These are phyloP conservation scores for Fusarium nematophilum DNA, from an alignment of 2,329 filamentous ascomycete genomes.

Conservation along the genomic window DNA sequence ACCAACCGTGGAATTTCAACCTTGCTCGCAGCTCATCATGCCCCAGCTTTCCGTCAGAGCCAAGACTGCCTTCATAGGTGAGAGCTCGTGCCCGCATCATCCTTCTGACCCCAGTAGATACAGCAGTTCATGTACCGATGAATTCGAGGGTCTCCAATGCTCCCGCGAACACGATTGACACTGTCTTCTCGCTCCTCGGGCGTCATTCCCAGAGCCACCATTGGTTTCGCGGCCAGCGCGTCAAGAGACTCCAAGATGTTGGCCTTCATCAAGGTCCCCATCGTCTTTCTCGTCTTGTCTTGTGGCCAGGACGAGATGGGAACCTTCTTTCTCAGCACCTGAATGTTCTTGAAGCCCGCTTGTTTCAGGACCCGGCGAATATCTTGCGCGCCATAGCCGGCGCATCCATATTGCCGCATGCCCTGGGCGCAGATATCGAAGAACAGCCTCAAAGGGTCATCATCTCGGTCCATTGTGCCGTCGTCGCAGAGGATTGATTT, in stretches of 20 bases:
- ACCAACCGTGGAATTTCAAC: no score
- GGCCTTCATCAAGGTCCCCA: conserved; percentile 58
- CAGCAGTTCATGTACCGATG: conserved; percentile 59
- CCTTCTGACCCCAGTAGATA: conserved; percentile 58
- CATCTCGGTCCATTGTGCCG: conserved; percentile 54
- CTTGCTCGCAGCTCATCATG: no score
- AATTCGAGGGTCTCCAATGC: conserved; percentile 48
- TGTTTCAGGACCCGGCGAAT: conserved; percentile 51
- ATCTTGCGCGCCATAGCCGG: conserved; percentile 49
- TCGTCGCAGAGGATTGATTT: conserved; percentile 57
- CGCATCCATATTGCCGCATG: conserved; percentile 52
- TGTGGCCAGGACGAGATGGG: conserved; percentile 59
- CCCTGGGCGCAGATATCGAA: conserved; percentile 47
- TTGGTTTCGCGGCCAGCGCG: conserved; percentile 55
- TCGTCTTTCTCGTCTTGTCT: conserved; percentile 53
- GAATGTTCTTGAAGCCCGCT: conserved; percentile 59
- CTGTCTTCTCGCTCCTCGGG: conserved; percentile 50
- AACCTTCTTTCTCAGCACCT: conserved; percentile 55
- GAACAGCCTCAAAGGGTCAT: conserved; percentile 53
- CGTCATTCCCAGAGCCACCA: conserved; percentile 52
- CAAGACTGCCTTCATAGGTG: neutral
- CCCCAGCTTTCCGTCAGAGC: neutral
- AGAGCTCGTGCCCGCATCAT: conserved; percentile 1
- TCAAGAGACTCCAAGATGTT: conserved; percentile 56
- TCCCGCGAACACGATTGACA: conserved; percentile 46